These are phyloP conservation scores for Naematelia aurantialba DNA, from an alignment of 768 basidiomycete species.

Conservation along the genomic window DNA sequence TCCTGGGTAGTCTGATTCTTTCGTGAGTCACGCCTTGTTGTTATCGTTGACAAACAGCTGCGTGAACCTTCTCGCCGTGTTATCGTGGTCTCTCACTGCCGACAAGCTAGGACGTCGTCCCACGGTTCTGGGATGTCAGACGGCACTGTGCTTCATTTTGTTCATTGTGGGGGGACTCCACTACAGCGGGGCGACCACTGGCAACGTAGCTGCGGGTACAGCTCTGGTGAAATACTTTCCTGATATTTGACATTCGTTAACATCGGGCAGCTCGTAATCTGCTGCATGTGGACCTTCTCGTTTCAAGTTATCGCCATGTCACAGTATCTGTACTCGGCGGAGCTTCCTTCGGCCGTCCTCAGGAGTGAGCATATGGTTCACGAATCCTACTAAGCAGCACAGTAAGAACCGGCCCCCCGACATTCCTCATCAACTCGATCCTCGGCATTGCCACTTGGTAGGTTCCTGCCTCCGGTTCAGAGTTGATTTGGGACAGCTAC, in stretches of 20 bases:
- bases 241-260: background rate
- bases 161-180: conserved; percentile 12
- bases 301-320: conserved; percentile 13
- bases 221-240: conserved; percentile 2
- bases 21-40: conserved; percentile 4
- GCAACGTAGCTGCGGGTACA: conserved; percentile 3
- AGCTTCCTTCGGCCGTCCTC: conserved; percentile 16
- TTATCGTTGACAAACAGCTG: conserved; percentile 1
- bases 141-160: background rate
- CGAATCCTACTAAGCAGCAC: background rate
- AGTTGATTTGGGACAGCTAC: conserved; percentile 4
- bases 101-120: conserved; percentile 14
- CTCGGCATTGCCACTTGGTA: conserved; percentile 13
- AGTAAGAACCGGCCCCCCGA: conserved; percentile 14
- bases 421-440: conserved; percentile 10
- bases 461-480: background rate
- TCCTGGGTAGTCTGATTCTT: conserved; percentile 13
- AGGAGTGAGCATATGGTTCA: conserved; percentile 5
- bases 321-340: conserved; percentile 13
- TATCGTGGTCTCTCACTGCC: conserved; percentile 1
- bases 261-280: background rate
- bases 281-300: conserved; percentile 10
- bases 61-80: conserved; percentile 7
- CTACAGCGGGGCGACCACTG: conserved; percentile 10
- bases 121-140: background rate